Percentiles rank a stretch among this genome's conserved stretches.
phyloP scores from a whole-genome alignment of 169 alveolate species.

The Plasmodium cynomolgi region DNA sequence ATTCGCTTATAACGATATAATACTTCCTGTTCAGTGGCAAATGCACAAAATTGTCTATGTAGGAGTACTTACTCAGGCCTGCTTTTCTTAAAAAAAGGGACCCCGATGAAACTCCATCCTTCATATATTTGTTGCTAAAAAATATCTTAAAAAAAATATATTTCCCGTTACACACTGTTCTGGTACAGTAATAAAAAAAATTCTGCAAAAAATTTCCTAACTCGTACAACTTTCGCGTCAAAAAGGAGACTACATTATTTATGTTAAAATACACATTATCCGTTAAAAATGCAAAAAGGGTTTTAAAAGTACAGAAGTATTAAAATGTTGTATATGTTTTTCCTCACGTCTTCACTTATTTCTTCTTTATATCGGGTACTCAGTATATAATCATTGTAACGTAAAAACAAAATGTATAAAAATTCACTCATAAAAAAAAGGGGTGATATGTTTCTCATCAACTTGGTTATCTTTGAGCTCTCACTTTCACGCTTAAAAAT shows the following conservation, averaged over 20 bases:
- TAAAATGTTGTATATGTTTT: slow-evolving; percentile 56
- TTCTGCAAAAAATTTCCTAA: slow-evolving; percentile 15
- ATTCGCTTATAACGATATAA: slow-evolving; percentile 51
- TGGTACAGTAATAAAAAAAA: slow-evolving; percentile 5
- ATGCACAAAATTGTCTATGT: slow-evolving; percentile 25
- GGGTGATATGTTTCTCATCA: slow-evolving; percentile 47
- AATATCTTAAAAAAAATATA: slow-evolving; percentile 16
- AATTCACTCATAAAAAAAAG: slow-evolving; percentile 70
- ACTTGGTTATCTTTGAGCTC: slow-evolving; percentile 25
- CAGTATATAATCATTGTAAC: slow-evolving; percentile 59
- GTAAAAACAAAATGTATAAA: slow-evolving; percentile 56
- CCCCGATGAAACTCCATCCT: slow-evolving; percentile 33
- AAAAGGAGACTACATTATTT: slow-evolving; percentile 42
- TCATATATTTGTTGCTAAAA: slow-evolving; percentile 52
- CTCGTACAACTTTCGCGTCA: slow-evolving; percentile 15
- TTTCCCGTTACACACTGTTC: slow-evolving; percentile 37
- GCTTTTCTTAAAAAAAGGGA: slow-evolving; percentile 26
- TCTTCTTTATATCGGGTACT: slow-evolving; percentile 53
- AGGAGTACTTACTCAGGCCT: not conserved
- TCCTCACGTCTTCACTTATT: slow-evolving; percentile 23
- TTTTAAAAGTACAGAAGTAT: slow-evolving; percentile 51
- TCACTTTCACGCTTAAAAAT: slow-evolving; percentile 58
- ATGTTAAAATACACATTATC: slow-evolving; percentile 68
- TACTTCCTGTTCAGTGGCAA: slow-evolving; percentile 60
- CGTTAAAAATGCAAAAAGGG: slow-evolving; percentile 59